phyloP scores from a whole-genome alignment of 345 rosid genomes.

The Erodium maritimum region DNA sequence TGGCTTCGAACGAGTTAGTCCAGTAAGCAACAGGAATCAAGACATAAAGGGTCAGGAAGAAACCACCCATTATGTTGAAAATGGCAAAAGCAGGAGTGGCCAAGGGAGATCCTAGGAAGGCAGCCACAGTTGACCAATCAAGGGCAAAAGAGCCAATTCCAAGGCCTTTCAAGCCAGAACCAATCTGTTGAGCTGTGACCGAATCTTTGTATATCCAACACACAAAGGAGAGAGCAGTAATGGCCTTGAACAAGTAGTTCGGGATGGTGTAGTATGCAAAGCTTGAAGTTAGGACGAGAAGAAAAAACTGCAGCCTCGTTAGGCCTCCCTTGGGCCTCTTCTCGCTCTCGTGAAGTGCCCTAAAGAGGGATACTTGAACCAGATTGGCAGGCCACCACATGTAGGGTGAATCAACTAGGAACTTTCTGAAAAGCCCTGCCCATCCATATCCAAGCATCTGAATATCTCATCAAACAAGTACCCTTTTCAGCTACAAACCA shows the following conservation, averaged over 20 bases:
- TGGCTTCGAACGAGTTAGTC: constrained; percentile 31
- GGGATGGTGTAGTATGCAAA: constrained; percentile 42
- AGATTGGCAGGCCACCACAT: constrained; percentile 44
- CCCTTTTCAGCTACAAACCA: too few relatives aligned
- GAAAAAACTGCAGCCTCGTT: constrained; percentile 43
- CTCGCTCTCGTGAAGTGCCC: constrained; percentile 44
- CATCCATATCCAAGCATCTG: constrained; percentile 36
- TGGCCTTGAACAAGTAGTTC: constrained; percentile 28
- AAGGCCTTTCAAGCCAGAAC: constrained; percentile 29
- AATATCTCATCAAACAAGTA: not conserved
- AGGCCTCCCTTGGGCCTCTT: constrained; percentile 27
- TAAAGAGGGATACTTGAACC: constrained; percentile 45
- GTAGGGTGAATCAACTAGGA: constrained; percentile 35
- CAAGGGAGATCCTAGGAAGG: constrained; percentile 28
- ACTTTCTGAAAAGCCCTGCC: constrained; percentile 32
- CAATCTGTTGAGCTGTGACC: constrained; percentile 31
- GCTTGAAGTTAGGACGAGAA: constrained; percentile 30
- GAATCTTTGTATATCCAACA: constrained; percentile 41
- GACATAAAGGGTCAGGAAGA: constrained; percentile 15
- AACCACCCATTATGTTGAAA: constrained; percentile 17
- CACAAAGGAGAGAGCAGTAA: constrained; percentile 29
- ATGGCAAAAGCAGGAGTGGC: constrained; percentile 28
- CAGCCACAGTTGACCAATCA: constrained; percentile 30
- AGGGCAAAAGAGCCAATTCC: constrained; percentile 32
- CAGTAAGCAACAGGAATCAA: constrained; percentile 22